phyloP scores from a whole-genome alignment of 495 filamentous ascomycete genomes.

The Extremus antarcticus region DNA sequence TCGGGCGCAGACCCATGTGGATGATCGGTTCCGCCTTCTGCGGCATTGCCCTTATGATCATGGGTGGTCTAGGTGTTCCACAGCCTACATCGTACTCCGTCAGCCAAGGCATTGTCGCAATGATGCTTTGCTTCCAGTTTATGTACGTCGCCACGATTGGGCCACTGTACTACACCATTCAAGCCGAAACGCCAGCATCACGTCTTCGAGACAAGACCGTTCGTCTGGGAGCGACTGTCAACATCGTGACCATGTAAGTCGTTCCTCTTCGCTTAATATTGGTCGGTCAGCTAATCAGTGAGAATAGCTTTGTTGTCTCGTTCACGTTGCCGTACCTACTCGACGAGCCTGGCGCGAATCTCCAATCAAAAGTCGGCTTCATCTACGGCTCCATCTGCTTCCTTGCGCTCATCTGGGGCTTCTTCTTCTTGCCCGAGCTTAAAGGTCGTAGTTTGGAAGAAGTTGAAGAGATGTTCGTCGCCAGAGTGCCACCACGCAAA shows the following conservation, averaged over 20 bases:
- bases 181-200: not conserved
- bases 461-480: not conserved
- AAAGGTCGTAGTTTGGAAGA: constrained; percentile 1
- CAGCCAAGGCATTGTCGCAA: not conserved
- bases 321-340: constrained; percentile 1
- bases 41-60: not conserved
- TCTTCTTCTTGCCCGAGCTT: constrained; percentile 1
- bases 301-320: not conserved
- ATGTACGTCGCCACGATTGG: not conserved
- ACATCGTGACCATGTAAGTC: constrained; percentile 2
- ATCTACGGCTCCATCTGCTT: not conserved
- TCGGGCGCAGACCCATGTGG: not conserved
- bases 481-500: not conserved
- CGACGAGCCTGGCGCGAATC: not conserved
- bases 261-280: too few relatives aligned
- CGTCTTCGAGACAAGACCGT: not conserved
- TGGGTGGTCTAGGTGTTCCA: not conserved
- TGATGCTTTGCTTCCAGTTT: not conserved
- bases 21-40: not conserved
- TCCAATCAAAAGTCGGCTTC: not conserved
- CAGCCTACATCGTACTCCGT: not conserved
- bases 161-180: constrained; percentile 1
- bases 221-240: not conserved
- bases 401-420: not conserved
- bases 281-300: not conserved